Conservation (phyloP, 2,329 filamentous ascomycete genomes). For the Hypoxylon sp. region DNA sequence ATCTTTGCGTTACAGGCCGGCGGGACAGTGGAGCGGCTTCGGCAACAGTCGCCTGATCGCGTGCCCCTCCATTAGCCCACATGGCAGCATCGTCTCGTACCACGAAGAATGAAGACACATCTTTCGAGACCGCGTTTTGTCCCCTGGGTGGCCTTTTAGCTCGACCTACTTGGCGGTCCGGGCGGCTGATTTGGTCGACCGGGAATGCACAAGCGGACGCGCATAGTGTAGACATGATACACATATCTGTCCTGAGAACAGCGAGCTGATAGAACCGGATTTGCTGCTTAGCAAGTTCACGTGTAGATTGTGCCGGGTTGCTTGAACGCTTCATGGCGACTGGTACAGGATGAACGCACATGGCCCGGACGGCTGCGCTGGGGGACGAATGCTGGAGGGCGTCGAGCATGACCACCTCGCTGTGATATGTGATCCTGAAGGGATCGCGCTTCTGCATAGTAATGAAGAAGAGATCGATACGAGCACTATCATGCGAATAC, state of each 20-base stretch:
- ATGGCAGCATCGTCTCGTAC: conserved; percentile 34
- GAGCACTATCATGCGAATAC: conserved; percentile 38
- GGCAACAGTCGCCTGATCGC: not conserved
- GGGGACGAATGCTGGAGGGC: conserved; percentile 15
- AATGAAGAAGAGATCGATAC: conserved; percentile 41
- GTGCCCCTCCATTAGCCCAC: conserved; percentile 2
- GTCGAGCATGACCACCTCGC: conserved; percentile 31
- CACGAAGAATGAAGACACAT: conserved; percentile 35
- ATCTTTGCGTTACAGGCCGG: conserved; percentile 20
- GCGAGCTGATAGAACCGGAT: conserved; percentile 58
- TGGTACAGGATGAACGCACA: conserved; percentile 35
- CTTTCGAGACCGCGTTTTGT: conserved; percentile 26
- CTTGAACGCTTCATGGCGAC: conserved; percentile 37
- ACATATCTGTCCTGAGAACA: conserved; percentile 53
- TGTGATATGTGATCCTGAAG: conserved; percentile 36
- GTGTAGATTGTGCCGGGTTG: conserved; percentile 15
- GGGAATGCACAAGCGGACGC: conserved; percentile 30
- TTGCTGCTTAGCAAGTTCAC: conserved; percentile 44
- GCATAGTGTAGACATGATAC: conserved; percentile 51
- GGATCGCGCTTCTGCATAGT: conserved; percentile 34
- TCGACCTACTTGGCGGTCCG: conserved; percentile 25
- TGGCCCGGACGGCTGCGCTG: conserved; percentile 23
- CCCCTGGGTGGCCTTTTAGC: conserved; percentile 5
- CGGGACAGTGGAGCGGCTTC: not conserved
- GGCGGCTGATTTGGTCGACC: conserved; percentile 22